phyloP scores from a whole-genome alignment of 768 basidiomycete species.

The Boletus rubescentipes region DNA sequence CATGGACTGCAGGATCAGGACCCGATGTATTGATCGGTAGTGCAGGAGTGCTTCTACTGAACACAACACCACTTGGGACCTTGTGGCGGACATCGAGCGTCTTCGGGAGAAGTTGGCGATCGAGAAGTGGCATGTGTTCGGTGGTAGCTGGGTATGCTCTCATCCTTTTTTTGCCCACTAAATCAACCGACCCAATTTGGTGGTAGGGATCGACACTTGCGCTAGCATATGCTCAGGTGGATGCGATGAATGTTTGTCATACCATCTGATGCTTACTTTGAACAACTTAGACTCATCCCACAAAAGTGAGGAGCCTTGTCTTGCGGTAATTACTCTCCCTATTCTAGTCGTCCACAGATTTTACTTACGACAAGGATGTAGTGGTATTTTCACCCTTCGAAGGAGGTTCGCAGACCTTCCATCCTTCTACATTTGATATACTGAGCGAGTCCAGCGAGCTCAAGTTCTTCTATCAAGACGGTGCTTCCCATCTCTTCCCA shows the following conservation, averaged over 20 bases:
- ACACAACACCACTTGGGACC: slow-evolving; percentile 93
- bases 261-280: not conserved
- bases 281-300: slow-evolving; percentile 64
- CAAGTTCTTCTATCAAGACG: slow-evolving; percentile 90
- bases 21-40: slow-evolving; percentile 3
- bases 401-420: slow-evolving; percentile 50
- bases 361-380: slow-evolving; percentile 27
- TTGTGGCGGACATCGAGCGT: slow-evolving; percentile 87
- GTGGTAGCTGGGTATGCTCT: slow-evolving; percentile 81
- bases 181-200: not conserved
- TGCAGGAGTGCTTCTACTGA: slow-evolving; percentile 68
- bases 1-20: not conserved
- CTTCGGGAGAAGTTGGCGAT: slow-evolving; percentile 73
- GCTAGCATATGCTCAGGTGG: slow-evolving; percentile 81
- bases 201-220: slow-evolving; percentile 81
- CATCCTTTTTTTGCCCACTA: not conserved
- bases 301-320: slow-evolving; percentile 74
- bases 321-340: slow-evolving; percentile 51
- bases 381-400: slow-evolving; percentile 87
- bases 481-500: slow-evolving; percentile 78
- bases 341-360: not conserved
- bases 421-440: not conserved
- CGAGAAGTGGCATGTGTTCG: slow-evolving; percentile 93
- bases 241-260: not conserved
- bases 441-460: slow-evolving; percentile 54